Evolutionary conservation across 495 filamentous ascomycete genomes (phyloP).

Genomic region (Aspergillus panamensis): DNA sequence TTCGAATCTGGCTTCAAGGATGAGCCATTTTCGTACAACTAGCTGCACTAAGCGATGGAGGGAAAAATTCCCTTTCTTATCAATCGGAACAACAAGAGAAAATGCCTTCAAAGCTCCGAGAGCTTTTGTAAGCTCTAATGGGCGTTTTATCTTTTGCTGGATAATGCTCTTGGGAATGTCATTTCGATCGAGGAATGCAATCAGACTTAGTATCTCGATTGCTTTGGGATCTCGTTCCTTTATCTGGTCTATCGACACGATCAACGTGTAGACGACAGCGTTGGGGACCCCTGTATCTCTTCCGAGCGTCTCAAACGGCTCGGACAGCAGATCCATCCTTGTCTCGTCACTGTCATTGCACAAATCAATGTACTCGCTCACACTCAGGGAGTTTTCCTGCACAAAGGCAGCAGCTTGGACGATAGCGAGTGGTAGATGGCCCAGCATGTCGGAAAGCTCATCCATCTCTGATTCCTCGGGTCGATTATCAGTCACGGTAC

Average conservation of each 20-base stretch:
- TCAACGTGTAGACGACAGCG: slow-evolving; percentile 35
- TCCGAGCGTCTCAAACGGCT: slow-evolving; percentile 19
- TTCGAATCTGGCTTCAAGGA: slow-evolving; percentile 19
- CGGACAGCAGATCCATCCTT: slow-evolving; percentile 19
- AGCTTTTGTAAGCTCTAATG: slow-evolving; percentile 29
- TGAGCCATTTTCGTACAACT: slow-evolving; percentile 41
- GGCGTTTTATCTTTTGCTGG: slow-evolving; percentile 16
- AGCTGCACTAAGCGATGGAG: slow-evolving; percentile 47
- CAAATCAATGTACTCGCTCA: slow-evolving; percentile 32
- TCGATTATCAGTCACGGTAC: background rate
- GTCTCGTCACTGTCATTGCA: slow-evolving; percentile 21
- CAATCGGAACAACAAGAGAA: slow-evolving; percentile 33
- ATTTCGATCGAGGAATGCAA: slow-evolving; percentile 41
- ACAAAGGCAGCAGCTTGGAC: slow-evolving; percentile 35
- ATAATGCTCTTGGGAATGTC: slow-evolving; percentile 39
- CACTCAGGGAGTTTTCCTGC: slow-evolving; percentile 23
- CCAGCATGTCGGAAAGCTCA: slow-evolving; percentile 19
- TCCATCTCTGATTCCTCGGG: slow-evolving; percentile 10
- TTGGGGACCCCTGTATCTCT: slow-evolving; percentile 29
- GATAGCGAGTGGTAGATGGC: slow-evolving; percentile 30
- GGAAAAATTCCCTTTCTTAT: slow-evolving; percentile 24
- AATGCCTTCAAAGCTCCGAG: slow-evolving; percentile 40
- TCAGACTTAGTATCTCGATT: slow-evolving; percentile 42
- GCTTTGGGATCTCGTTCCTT: slow-evolving; percentile 32
- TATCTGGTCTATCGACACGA: slow-evolving; percentile 42